A percentile compares a stretch with the other conserved stretches of the same genome.
phyloP scores from a whole-genome alignment of 176 grass and related monocot species.

The Oropetium thomaeum region DNA sequence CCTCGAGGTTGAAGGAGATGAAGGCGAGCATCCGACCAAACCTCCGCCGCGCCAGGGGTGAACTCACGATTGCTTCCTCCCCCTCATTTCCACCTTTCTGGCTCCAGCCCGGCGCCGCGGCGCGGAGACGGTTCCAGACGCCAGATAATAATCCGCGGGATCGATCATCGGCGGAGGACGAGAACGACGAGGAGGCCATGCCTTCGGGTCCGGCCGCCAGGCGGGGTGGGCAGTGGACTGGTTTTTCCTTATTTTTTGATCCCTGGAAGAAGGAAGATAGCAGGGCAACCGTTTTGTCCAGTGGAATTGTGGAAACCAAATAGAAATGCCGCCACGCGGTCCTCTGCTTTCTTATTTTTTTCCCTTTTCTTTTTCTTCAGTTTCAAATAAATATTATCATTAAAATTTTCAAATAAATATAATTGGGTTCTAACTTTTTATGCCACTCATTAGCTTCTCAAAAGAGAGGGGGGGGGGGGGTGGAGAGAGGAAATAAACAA shows the following conservation, averaged over 20 bases:
- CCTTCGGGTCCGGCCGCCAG: background rate
- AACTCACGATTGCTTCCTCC: background rate
- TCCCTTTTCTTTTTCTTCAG: background rate
- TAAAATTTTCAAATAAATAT: no score
- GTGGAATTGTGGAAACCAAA: background rate
- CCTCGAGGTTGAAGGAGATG: constrained; percentile 50
- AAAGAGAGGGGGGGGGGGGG: no score
- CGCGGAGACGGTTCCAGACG: constrained; percentile 10
- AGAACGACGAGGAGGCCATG: constrained; percentile 17
- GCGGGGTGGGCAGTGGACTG: background rate
- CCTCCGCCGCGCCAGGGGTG: constrained; percentile 14
- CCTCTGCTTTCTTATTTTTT: background rate
- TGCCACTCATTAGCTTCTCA: no score
- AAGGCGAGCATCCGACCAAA: constrained; percentile 31
- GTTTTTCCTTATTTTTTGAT: background rate
- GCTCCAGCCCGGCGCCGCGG: background rate
- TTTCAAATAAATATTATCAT: background rate
- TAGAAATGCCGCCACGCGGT: background rate
- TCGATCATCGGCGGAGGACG: constrained; percentile 4
- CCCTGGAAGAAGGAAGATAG: no score
- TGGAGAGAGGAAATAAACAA: background rate
- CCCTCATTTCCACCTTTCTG: background rate
- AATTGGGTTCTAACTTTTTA: no score
- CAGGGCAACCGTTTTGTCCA: background rate
- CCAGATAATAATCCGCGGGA: constrained; percentile 24